Evolutionary conservation across 2,329 filamentous ascomycete genomes (phyloP).

Genomic region (Apiospora saccharicola): DNA sequence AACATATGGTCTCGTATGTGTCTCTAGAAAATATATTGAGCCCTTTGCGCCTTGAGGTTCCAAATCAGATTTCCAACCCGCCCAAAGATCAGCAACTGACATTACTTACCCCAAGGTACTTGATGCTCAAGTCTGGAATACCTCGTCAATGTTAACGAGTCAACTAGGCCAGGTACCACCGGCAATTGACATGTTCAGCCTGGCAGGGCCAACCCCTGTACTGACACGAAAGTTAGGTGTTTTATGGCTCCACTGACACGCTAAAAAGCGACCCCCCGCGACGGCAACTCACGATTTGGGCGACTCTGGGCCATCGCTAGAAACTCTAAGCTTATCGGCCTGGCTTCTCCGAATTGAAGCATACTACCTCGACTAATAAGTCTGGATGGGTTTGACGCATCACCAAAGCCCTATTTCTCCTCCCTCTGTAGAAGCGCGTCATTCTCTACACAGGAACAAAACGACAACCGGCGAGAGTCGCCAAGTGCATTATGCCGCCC

Average conservation of each 20-base stretch:
- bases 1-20: not conserved
- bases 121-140: not conserved
- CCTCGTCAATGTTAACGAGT: not conserved
- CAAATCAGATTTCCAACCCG: not conserved
- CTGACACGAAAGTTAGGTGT: constrained; percentile 1
- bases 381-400: constrained; percentile 1
- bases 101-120: not conserved
- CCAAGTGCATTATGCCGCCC: constrained; percentile 30
- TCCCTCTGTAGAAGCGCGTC: not conserved
- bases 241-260: not conserved
- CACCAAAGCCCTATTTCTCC: not conserved
- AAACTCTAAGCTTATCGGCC: constrained; percentile 4
- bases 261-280: constrained; percentile 3
- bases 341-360: not conserved
- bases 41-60: not conserved
- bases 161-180: not conserved
- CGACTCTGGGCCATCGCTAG: not conserved
- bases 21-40: not conserved
- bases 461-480: not conserved
- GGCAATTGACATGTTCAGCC: not conserved
- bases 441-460: not conserved
- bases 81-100: no score
- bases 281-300: constrained; percentile 3
- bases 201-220: not conserved
- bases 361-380: not conserved